Percentiles rank a stretch among this genome's conserved stretches.
These are phyloP conservation scores for Capronia epimyces DNA, from an alignment of 2,329 filamentous ascomycete genomes.

Conservation along the genomic window DNA sequence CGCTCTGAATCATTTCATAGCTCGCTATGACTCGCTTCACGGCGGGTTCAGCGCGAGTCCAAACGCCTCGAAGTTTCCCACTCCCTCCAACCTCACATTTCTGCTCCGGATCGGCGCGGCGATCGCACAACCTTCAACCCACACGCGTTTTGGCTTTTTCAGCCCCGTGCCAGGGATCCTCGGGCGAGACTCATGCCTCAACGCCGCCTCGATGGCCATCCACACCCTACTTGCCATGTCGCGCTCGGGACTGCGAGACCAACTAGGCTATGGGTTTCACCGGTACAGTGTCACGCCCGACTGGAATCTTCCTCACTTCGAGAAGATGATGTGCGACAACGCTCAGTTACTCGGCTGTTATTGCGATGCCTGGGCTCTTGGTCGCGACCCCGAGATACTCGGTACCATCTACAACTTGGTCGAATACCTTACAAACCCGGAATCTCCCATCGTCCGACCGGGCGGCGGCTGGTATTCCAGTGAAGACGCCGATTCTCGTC, in stretches of 20 bases:
- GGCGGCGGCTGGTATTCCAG: conserved; percentile 78
- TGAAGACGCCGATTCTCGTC: conserved; percentile 82
- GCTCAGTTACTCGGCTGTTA: conserved; percentile 78
- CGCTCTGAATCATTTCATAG: conserved; percentile 72
- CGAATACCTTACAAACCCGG: conserved; percentile 69
- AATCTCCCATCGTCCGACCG: conserved; percentile 56
- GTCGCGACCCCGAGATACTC: conserved; percentile 64
- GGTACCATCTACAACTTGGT: conserved; percentile 75
- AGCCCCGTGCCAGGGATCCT: conserved; percentile 74
- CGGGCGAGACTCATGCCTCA: conserved; percentile 69
- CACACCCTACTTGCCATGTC: conserved; percentile 75
- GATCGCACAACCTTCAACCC: conserved; percentile 23
- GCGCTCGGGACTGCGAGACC: conserved; percentile 65
- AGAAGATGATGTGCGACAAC: conserved; percentile 95
- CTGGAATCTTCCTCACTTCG: conserved; percentile 93
- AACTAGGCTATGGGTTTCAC: conserved; percentile 71
- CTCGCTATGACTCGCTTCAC: conserved; percentile 70
- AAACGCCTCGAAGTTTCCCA: conserved; percentile 77
- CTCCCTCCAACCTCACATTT: conserved; percentile 77
- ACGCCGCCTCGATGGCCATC: conserved; percentile 72
- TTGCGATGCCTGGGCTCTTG: conserved; percentile 74
- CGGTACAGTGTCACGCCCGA: conserved; percentile 85
- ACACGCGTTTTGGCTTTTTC: conserved; percentile 49
- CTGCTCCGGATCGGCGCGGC: conserved; percentile 63
- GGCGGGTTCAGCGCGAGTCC: conserved; percentile 64